Evolutionary conservation across 176 grass and related monocot species (phyloP), one percentile per base, ranked within the genome.

Genomic region (Typha latifolia): DNA sequence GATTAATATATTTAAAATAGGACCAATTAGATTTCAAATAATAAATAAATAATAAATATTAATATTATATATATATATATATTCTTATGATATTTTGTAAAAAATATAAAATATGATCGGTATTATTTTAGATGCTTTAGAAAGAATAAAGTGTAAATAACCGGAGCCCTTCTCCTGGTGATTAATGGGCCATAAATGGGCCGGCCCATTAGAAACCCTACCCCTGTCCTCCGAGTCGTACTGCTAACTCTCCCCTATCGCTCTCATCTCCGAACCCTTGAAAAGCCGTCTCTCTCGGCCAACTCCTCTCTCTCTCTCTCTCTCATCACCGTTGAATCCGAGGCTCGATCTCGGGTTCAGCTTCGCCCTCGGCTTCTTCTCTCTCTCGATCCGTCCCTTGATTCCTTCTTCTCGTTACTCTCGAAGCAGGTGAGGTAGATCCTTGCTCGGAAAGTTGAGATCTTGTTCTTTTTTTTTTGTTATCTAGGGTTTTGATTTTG

Each of bases 261-360:
- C 19, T 20, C n/a, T 57, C n/a, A 18, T 10, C 52, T 20, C 16
- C n/a, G 52, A 57, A 57, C 52, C 52, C 52, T 57, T 21, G 20
- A 57, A 26, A 57, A 57, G 52, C 52, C 52, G 15, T 18, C 52
- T 19, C 52, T 57, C 52, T 15, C 52, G 16, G 4, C 4, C 52
- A 6, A 5, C 0, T 6, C 4, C 1, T 6, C 34, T 37, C 34
- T 37, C 52, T 20, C 52, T 20, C 52, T 14, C 16, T 20, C 52
- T 57, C 52, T 20, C 51, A n/a, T 23, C 29, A 32, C 53, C 55
- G 32, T 59, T 23, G 69, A 49, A 72, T 61, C 68, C 49, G 69
- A 72, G 55, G 52, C 53, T 62, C 27, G 31, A 27, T 48, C 55
- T 72, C 53, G 69, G 53, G 32, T 72, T 57, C 50, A 56, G 55